Percentiles rank a stretch among this genome's conserved stretches.
These are phyloP conservation scores for Arthrobotrys megalospora DNA, from an alignment of 2,329 filamentous ascomycete genomes.

Conservation along the genomic window DNA sequence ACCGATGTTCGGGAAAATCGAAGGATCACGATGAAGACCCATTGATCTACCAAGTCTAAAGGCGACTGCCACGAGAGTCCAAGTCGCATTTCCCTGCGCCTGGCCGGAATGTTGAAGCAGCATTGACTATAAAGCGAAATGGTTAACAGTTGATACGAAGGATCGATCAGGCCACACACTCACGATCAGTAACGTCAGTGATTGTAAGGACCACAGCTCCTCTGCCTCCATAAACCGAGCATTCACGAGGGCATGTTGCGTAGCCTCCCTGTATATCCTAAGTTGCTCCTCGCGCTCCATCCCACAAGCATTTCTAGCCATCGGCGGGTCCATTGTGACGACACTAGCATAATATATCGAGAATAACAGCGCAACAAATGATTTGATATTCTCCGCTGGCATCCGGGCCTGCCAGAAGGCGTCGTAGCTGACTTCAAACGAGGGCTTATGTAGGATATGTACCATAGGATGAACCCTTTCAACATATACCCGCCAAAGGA, in stretches of 20 bases:
- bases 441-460: slow-evolving; percentile 51
- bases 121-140: slow-evolving; percentile 33
- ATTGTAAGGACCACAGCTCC: slow-evolving; percentile 52
- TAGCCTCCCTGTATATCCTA: slow-evolving; percentile 53
- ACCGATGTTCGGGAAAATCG: slow-evolving; percentile 55
- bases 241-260: slow-evolving; percentile 53
- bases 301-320: slow-evolving; percentile 49
- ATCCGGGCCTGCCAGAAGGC: slow-evolving; percentile 48
- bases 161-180: slow-evolving; percentile 21
- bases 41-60: slow-evolving; percentile 56
- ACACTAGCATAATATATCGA: slow-evolving; percentile 52
- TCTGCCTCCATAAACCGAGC: slow-evolving; percentile 59
- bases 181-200: slow-evolving; percentile 54
- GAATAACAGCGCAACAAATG: slow-evolving; percentile 52
- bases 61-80: slow-evolving; percentile 53
- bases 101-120: slow-evolving; percentile 48
- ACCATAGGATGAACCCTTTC: slow-evolving; percentile 53
- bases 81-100: slow-evolving; percentile 49
- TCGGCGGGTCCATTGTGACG: slow-evolving; percentile 52
- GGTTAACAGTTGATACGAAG: not conserved
- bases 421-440: slow-evolving; percentile 47
- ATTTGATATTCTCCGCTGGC: slow-evolving; percentile 43
- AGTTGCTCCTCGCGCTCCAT: slow-evolving; percentile 53
- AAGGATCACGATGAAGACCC: slow-evolving; percentile 59
- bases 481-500: slow-evolving; percentile 52